Percentiles rank a stretch among this genome's conserved stretches.
Conservation (phyloP, 257 asterid genomes). For the Knoxia roxburghii region DNA sequence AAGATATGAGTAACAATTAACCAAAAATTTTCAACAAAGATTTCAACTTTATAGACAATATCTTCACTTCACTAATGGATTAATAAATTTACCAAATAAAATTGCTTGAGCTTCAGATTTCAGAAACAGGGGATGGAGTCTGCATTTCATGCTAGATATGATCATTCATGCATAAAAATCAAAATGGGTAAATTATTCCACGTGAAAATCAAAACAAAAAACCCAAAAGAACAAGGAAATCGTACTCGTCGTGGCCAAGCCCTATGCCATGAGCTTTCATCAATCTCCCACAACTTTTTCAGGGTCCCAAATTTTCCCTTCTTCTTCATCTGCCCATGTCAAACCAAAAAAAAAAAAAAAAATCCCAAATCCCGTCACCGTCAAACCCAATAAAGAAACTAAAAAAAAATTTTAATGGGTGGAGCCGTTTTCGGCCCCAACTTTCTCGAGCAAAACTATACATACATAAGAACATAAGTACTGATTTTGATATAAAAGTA, state of each 20-base stretch:
- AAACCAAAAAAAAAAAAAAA: too few species aligned
- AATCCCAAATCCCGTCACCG: not conserved
- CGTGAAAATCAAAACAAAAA: not conserved
- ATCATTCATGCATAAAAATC: too few species aligned
- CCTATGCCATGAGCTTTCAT: conserved; percentile 8
- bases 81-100: too few species aligned
- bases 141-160: too few species aligned
- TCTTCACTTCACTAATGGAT: too few species aligned
- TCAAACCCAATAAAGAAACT: not conserved
- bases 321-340: conserved; percentile 22
- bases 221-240: not conserved
- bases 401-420: too few species aligned
- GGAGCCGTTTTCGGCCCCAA: not conserved
- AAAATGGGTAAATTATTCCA: too few species aligned
- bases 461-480: too few species aligned
- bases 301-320: conserved; percentile 21
- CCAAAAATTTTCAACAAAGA: not conserved
- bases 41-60: not conserved
- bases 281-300: conserved; percentile 17
- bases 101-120: too few species aligned
- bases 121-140: not conserved
- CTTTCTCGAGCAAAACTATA: too few species aligned
- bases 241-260: conserved; percentile 14
- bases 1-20: not conserved
- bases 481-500: too few species aligned